Evolutionary conservation across 352 stramenopile genomes (phyloP).

Genomic region (Phytopythium boreale): DNA sequence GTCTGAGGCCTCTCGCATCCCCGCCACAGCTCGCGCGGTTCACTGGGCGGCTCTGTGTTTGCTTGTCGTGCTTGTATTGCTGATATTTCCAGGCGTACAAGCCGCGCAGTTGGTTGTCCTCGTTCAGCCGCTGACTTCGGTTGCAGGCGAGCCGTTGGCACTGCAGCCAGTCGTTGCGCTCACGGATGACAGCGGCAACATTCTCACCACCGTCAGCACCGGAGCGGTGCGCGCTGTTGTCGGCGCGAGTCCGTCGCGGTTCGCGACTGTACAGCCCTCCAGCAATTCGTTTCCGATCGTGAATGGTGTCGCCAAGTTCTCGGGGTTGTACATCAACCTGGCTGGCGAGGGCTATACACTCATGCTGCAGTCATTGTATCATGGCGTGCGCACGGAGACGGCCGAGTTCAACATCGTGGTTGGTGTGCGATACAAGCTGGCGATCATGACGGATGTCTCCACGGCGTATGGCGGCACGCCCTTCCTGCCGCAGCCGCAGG

Average conservation of each 20-base stretch:
- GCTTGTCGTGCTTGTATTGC: conserved; percentile 9
- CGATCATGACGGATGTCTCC: conserved; percentile 70
- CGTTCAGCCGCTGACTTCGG: conserved; percentile 60
- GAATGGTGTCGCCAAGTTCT: conserved; percentile 73
- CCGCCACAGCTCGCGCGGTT: not conserved
- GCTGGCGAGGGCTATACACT: conserved; percentile 68
- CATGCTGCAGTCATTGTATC: conserved; percentile 53
- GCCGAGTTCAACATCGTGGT: conserved; percentile 69
- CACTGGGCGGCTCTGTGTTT: not conserved
- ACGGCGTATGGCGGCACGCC: conserved; percentile 71
- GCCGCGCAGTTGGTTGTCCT: conserved; percentile 55
- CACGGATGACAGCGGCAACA: conserved; percentile 75
- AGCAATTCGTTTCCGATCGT: conserved; percentile 59
- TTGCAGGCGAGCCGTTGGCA: conserved; percentile 53
- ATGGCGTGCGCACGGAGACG: conserved; percentile 70
- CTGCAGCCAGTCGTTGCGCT: conserved; percentile 68
- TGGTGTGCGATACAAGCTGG: conserved; percentile 52
- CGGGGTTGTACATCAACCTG: conserved; percentile 66
- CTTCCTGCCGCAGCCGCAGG: conserved; percentile 75
- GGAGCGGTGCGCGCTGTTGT: conserved; percentile 57
- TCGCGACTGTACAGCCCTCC: conserved; percentile 42
- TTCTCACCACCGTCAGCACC: conserved; percentile 53
- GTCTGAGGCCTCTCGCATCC: not conserved
- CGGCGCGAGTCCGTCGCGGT: conserved; percentile 47
- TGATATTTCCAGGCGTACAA: not conserved